These are phyloP conservation scores for Achaetomiella virescens DNA, from an alignment of 495 filamentous ascomycete species.

Conservation along the genomic window DNA sequence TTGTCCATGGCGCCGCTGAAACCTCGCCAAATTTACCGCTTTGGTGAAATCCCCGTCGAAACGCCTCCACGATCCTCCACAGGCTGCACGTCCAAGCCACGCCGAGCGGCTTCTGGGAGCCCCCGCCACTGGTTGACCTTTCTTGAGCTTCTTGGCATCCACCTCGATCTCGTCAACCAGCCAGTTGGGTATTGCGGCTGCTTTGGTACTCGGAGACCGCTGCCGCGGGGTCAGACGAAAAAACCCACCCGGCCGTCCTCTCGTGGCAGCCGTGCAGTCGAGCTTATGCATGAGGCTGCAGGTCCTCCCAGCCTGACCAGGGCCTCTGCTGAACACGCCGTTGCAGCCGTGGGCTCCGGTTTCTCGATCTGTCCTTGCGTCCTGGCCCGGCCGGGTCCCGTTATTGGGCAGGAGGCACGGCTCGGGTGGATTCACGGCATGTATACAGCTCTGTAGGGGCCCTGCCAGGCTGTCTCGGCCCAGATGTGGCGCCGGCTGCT, in stretches of 20 bases:
- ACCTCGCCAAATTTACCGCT: constrained; percentile 26
- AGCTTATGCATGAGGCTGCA: constrained; percentile 13
- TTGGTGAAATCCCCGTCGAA: constrained; percentile 14
- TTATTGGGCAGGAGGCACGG: background rate
- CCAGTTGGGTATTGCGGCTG: constrained; percentile 2
- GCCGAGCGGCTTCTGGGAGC: constrained; percentile 15
- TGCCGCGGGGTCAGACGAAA: background rate
- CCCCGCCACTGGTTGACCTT: background rate
- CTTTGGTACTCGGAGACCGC: constrained; percentile 1
- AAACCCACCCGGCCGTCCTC: background rate
- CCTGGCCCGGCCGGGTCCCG: background rate
- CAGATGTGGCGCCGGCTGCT: constrained; percentile 7
- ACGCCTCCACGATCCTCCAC: background rate
- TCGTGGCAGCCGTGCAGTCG: constrained; percentile 5
- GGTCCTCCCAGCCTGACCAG: constrained; percentile 15
- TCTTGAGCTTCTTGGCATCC: constrained; percentile 2
- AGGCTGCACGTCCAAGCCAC: constrained; percentile 18
- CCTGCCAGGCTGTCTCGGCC: constrained; percentile 4
- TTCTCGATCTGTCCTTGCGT: constrained; percentile 6
- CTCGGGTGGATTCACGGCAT: constrained; percentile 14
- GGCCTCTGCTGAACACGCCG: constrained; percentile 14
- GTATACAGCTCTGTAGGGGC: constrained; percentile 17
- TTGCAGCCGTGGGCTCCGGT: constrained; percentile 9
- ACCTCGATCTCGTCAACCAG: background rate
- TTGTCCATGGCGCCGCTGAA: constrained; percentile 29